A percentile compares a stretch with the other conserved stretches of the same genome.
These are phyloP conservation scores for Thymus quinquecostatus DNA, from an alignment of 257 asterid species.

Conservation along the genomic window DNA sequence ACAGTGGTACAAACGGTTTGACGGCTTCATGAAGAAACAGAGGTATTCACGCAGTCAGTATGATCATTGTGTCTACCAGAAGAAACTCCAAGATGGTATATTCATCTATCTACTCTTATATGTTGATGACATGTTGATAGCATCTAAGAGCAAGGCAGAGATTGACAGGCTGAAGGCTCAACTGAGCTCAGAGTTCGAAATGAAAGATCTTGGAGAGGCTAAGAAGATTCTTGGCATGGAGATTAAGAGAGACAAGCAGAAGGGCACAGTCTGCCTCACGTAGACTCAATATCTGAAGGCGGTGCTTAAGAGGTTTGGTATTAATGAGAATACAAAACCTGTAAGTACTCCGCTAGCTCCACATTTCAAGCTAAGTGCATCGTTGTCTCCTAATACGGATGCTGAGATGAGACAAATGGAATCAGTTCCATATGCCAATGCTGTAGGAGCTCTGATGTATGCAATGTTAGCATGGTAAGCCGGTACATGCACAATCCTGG, in stretches of 20 bases:
- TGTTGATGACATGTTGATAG: too few species aligned
- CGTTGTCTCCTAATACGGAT: background rate
- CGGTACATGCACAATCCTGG: background rate
- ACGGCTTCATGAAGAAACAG: background rate
- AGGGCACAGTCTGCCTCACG: background rate
- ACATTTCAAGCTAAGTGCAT: background rate
- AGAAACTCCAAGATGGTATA: background rate
- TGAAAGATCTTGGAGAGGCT: too few species aligned
- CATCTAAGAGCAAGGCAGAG: too few species aligned
- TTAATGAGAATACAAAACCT: background rate
- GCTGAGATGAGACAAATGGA: background rate
- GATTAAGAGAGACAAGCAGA: background rate
- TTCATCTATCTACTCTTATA: background rate
- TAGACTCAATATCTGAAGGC: background rate
- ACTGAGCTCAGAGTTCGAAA: too few species aligned
- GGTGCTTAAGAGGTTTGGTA: background rate
- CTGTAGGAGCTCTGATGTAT: background rate
- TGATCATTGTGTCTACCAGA: background rate
- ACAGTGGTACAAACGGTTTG: background rate
- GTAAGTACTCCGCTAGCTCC: background rate
- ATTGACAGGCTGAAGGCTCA: too few species aligned
- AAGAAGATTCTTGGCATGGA: too few species aligned
- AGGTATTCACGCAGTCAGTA: background rate
- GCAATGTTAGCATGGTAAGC: too few species aligned
- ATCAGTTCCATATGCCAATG: background rate